Evolutionary conservation across 352 stramenopile species (phyloP), one percentile per base, ranked within the genome.

Genomic region (Phytophthora sojae): DNA sequence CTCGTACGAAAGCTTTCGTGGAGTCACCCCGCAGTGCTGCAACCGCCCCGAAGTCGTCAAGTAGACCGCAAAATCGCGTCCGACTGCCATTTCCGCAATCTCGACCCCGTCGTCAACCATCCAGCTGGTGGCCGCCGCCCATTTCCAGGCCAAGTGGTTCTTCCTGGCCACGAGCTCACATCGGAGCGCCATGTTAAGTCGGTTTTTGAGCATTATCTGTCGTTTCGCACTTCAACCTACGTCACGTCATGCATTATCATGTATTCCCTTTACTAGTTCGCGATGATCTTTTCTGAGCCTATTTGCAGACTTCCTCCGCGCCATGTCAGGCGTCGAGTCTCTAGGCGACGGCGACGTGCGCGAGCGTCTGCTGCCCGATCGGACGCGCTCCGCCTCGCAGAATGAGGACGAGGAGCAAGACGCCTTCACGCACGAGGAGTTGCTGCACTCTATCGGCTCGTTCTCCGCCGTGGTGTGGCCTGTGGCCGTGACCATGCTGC

Each of bases 401-500:
- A 69, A 72, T 2, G 64, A 75, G 0, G 45, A 69, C 0, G 71
- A 77, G 3, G 73, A 86, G 6, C 63, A 67, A 15, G 82, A 89
- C 30, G 42, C 30, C 8, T 93, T 90, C 69, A 92, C 89, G 54
- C 84, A 93, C 61, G 86, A 96, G 63, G 85, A 95, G 64, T 76
- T 96, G 14, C 73, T 94, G 70, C 89, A 96, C 62, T 94, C 86
- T 1, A 88, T 96, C 37, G 89, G 88, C 19, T 96, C 88, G 6
- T 96, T 96, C 75, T 94, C 83, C 11, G 89, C 88, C 17, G 87
- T 96, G 39, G 73, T 96, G 17, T 90, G 82, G 81, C 89, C 89
- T 0, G 89, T 96, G 12, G 85, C 88, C 0, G 23, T 85, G 57
- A 96, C 89, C 1, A 96, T 96, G 86, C 66, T 96, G 57, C 61